phyloP scores from a whole-genome alignment of 2,329 filamentous ascomycete species.

The Trichoderma gracile region DNA sequence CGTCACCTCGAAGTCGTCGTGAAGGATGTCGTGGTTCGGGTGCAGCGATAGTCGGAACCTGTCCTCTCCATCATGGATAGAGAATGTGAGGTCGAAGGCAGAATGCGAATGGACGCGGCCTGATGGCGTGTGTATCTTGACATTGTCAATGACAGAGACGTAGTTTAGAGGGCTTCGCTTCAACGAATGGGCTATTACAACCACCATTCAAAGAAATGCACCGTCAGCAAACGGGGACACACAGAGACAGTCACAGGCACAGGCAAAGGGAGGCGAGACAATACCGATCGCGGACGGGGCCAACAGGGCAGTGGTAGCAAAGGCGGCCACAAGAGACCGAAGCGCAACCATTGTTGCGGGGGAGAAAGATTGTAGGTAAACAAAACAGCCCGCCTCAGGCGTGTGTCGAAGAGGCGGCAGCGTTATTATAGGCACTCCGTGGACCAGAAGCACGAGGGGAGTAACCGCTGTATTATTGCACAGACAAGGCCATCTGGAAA shows the following conservation, averaged over 20 bases:
- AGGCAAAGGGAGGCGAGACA: neutral
- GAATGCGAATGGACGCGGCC: slow-evolving; percentile 78
- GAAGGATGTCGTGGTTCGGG: slow-evolving; percentile 88
- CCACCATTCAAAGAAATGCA: slow-evolving; percentile 19
- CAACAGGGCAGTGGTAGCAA: slow-evolving; percentile 32
- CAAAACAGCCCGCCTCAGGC: slow-evolving; percentile 8
- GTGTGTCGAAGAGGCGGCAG: slow-evolving; percentile 10
- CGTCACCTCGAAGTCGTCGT: slow-evolving; percentile 71
- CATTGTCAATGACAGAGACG: slow-evolving; percentile 71
- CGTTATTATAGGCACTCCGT: neutral
- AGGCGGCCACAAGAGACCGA: slow-evolving; percentile 31
- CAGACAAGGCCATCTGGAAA: slow-evolving; percentile 18
- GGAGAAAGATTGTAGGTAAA: neutral
- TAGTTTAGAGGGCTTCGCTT: slow-evolving; percentile 75
- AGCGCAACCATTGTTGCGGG: slow-evolving; percentile 33
- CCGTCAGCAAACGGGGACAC: slow-evolving; percentile 32
- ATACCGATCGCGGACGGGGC: slow-evolving; percentile 32
- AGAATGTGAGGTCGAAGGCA: slow-evolving; percentile 81
- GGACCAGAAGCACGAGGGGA: slow-evolving; percentile 3
- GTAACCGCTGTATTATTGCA: neutral
- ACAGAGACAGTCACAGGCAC: neutral
- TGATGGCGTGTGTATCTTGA: slow-evolving; percentile 74
- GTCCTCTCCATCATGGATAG: slow-evolving; percentile 65
- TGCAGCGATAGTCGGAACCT: slow-evolving; percentile 77
- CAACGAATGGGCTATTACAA: slow-evolving; percentile 63